Conservation (phyloP, 805 yeast genomes). For the Monosporozyma aquatica region DNA sequence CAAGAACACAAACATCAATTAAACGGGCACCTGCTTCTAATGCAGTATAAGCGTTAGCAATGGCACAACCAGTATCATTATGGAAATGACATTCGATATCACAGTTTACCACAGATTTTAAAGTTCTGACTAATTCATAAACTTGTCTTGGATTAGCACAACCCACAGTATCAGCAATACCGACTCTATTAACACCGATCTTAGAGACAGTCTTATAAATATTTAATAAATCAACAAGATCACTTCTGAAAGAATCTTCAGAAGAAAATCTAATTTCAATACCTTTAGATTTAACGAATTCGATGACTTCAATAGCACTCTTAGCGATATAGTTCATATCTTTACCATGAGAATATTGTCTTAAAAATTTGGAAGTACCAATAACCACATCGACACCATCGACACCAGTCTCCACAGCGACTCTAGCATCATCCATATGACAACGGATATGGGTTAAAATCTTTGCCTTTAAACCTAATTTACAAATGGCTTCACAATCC, state of each 20-base stretch:
- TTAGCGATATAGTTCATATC: constrained; percentile 97
- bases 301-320: constrained; percentile 92
- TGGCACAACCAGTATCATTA: constrained; percentile 98
- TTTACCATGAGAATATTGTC: constrained; percentile 94
- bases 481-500: constrained; percentile 98
- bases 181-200: constrained; percentile 96
- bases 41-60: constrained; percentile 97
- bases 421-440: constrained; percentile 96
- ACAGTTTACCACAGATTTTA: constrained; percentile 87
- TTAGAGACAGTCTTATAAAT: constrained; percentile 94
- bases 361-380: constrained; percentile 90
- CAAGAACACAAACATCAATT: constrained; percentile 93
- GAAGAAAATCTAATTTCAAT: constrained; percentile 94
- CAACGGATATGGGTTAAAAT: constrained; percentile 94
- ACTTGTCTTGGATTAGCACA: constrained; percentile 99
- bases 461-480: constrained; percentile 93
- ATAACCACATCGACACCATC: constrained; percentile 98
- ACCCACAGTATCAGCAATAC: constrained; percentile 98
- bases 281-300: constrained; percentile 92
- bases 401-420: constrained; percentile 96
- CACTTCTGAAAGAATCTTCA: constrained; percentile 96
- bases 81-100: constrained; percentile 99
- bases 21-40: constrained; percentile 94
- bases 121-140: constrained; percentile 88
- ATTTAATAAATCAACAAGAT: constrained; percentile 87